A percentile compares a stretch with the other conserved stretches of the same genome.
Evolutionary conservation across 805 yeast species (phyloP).

Genomic region (Kluyveromyces nonfermentans): DNA sequence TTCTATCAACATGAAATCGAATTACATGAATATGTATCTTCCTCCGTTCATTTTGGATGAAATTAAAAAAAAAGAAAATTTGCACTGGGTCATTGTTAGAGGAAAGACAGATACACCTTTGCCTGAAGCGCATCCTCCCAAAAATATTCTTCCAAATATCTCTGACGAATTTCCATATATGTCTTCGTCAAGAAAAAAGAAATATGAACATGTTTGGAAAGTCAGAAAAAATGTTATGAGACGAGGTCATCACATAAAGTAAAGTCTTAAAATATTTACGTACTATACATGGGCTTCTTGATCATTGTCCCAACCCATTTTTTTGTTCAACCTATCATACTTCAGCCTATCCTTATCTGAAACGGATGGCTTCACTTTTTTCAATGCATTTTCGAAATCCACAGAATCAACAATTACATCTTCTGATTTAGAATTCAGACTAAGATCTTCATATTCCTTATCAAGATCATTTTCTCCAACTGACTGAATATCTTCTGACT

Average conservation of each 20-base stretch:
- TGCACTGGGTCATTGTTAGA: conserved; percentile 39
- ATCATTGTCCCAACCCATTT: conserved; percentile 61
- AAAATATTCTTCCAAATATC: conserved; percentile 10
- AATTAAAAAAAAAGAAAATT: conserved; percentile 6
- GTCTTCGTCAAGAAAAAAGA: conserved; percentile 29
- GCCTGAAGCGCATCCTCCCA: conserved; percentile 38
- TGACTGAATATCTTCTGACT: conserved; percentile 34
- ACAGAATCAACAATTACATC: conserved; percentile 46
- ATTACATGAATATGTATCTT: conserved; percentile 45
- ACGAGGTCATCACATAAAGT: conserved; percentile 30
- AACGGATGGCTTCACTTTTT: conserved; percentile 79
- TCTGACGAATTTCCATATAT: conserved; percentile 37
- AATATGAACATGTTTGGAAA: conserved; percentile 49
- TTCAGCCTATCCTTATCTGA: conserved; percentile 72
- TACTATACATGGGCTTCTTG: conserved; percentile 16
- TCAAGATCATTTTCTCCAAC: conserved; percentile 40
- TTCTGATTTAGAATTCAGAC: conserved; percentile 24
- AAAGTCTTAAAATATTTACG: conserved; percentile 3
- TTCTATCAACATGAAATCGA: conserved; percentile 39
- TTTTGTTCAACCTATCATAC: conserved; percentile 64
- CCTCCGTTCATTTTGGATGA: conserved; percentile 28
- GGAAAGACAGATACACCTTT: conserved; percentile 62
- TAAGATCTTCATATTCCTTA: conserved; percentile 32
- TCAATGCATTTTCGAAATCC: conserved; percentile 67
- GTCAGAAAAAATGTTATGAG: conserved; percentile 47